These are phyloP conservation scores for Syzygium syzygioides DNA, from an alignment of 441 rosid species.

Conservation along the genomic window DNA sequence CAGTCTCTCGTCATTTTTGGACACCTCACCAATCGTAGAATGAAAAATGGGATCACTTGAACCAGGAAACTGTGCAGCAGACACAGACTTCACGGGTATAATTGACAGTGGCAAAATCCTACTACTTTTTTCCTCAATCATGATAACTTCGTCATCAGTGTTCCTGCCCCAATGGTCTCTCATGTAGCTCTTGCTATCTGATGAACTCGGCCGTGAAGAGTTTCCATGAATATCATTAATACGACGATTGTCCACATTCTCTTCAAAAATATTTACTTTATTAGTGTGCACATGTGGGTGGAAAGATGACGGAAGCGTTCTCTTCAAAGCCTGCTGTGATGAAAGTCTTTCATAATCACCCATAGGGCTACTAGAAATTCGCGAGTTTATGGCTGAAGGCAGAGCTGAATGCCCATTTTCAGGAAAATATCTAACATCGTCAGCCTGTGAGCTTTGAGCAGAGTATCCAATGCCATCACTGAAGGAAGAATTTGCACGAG, in stretches of 20 bases:
- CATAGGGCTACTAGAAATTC: slow-evolving; percentile 39
- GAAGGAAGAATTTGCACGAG: slow-evolving; percentile 15
- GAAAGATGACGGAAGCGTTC: slow-evolving; percentile 61
- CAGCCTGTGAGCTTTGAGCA: slow-evolving; percentile 9
- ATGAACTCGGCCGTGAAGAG: slow-evolving; percentile 34
- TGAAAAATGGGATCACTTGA: slow-evolving; percentile 39
- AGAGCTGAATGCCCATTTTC: slow-evolving; percentile 36
- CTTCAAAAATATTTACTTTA: slow-evolving; percentile 18
- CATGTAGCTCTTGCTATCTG: slow-evolving; percentile 37
- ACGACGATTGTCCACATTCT: slow-evolving; percentile 21
- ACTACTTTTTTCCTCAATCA: slow-evolving; percentile 47
- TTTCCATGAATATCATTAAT: slow-evolving; percentile 28
- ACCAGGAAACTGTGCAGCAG: slow-evolving; percentile 36
- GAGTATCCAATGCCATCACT: slow-evolving; percentile 19
- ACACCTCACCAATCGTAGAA: slow-evolving; percentile 34
- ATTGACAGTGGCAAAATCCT: slow-evolving; percentile 67
- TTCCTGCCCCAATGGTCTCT: slow-evolving; percentile 32
- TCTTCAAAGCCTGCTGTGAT: slow-evolving; percentile 61
- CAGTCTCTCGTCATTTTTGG: slow-evolving; percentile 67
- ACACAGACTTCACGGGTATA: slow-evolving; percentile 38
- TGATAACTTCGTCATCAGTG: slow-evolving; percentile 31
- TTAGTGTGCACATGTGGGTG: slow-evolving; percentile 18
- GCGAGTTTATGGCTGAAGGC: slow-evolving; percentile 34
- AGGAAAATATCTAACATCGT: slow-evolving; percentile 23
- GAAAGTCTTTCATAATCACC: slow-evolving; percentile 47